A percentile compares a stretch with the other conserved stretches of the same genome.
These are phyloP conservation scores for Rhizopogon roseolus DNA, from an alignment of 768 basidiomycete genomes.

Conservation along the genomic window DNA sequence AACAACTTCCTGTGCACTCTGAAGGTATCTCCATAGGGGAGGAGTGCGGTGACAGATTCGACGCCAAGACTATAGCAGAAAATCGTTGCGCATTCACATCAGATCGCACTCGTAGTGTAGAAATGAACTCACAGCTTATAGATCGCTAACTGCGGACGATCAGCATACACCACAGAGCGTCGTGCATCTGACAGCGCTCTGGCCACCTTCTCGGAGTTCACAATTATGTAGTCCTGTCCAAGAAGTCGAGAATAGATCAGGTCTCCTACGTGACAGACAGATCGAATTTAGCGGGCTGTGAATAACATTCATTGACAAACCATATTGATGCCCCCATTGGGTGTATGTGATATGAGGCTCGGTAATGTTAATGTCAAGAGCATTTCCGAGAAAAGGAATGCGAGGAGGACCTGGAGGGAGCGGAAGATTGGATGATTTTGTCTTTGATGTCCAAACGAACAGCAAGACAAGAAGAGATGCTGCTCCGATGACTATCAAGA, in stretches of 20 bases:
- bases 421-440: neutral
- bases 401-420: conserved; percentile 34
- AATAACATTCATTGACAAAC: conserved; percentile 12
- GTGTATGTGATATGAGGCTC: conserved; percentile 34
- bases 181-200: conserved; percentile 3
- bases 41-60: conserved; percentile 4
- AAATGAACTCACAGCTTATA: conserved; percentile 1
- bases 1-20: conserved; percentile 12
- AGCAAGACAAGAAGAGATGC: neutral
- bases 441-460: neutral
- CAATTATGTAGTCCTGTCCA: conserved; percentile 4
- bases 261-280: neutral
- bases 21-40: conserved; percentile 13
- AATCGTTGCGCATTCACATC: neutral
- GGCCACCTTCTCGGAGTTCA: conserved; percentile 8
- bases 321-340: conserved; percentile 33
- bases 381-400: conserved; percentile 33
- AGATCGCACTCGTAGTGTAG: neutral
- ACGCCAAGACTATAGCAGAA: conserved; percentile 1
- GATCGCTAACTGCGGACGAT: conserved; percentile 3
- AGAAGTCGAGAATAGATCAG: conserved; percentile 7
- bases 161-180: conserved; percentile 9
- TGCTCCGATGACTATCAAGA: neutral
- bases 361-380: conserved; percentile 33
- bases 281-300: too few relatives aligned